phyloP scores from a whole-genome alignment of 345 rosid genomes.

The Gossypium raimondii region DNA sequence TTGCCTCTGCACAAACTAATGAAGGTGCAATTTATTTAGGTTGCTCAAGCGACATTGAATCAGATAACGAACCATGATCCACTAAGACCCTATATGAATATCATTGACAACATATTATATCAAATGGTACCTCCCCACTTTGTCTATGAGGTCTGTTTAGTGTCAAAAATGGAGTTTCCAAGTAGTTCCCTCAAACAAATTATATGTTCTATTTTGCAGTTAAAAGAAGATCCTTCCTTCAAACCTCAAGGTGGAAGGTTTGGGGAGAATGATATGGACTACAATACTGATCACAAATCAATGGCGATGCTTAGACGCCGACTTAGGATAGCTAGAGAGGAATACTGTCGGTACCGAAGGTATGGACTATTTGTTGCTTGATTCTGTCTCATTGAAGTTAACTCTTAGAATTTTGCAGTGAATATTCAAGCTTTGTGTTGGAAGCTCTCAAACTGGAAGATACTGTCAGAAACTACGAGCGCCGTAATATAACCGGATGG shows the following conservation, averaged over 20 bases:
- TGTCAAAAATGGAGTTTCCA: not conserved
- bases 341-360: conserved; percentile 72
- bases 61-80: conserved; percentile 87
- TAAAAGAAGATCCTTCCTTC: conserved; percentile 62
- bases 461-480: conserved; percentile 59
- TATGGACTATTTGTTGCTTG: conserved; percentile 15
- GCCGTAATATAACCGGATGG: conserved; percentile 65
- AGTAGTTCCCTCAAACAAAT: not conserved
- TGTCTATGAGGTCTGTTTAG: not conserved
- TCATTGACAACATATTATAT: conserved; percentile 58
- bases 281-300: conserved; percentile 76
- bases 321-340: conserved; percentile 70
- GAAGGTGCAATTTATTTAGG: conserved; percentile 31
- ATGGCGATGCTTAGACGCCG: conserved; percentile 79
- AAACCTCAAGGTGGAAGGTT: conserved; percentile 82
- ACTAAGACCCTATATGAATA: conserved; percentile 68
- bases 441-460: conserved; percentile 78
- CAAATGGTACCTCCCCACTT: conserved; percentile 44
- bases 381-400: not conserved
- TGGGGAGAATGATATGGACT: conserved; percentile 90
- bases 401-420: conserved; percentile 33
- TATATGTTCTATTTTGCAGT: conserved; percentile 30
- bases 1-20: not conserved
- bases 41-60: conserved; percentile 76
- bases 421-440: conserved; percentile 51